Conservation (phyloP, 371 early-diverging fungal species). For the Circinella minor region DNA sequence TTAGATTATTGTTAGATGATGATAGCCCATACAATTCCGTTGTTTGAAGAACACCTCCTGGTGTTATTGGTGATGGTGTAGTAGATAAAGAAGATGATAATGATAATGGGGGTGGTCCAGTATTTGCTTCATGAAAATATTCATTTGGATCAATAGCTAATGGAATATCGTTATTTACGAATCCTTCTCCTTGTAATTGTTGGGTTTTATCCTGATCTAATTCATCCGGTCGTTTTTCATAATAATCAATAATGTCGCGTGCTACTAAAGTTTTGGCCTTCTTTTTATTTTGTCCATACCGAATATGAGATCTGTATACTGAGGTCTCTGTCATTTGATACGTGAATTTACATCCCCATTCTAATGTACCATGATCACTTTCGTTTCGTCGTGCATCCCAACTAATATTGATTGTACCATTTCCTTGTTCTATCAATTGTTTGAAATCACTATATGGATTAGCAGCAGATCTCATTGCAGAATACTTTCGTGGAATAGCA, state of each 20-base stretch:
- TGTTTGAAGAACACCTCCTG: background rate
- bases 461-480: background rate
- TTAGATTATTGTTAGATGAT: no score
- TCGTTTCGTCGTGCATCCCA: background rate
- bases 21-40: no score
- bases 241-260: slow-evolving; percentile 6
- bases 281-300: slow-evolving; percentile 1
- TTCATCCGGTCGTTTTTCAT: slow-evolving; percentile 5
- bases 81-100: no score
- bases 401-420: background rate
- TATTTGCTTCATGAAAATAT: slow-evolving; percentile 2
- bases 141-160: slow-evolving; percentile 6
- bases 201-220: background rate
- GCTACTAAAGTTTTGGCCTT: background rate
- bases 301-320: slow-evolving; percentile 1
- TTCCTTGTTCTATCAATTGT: background rate
- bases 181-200: no score
- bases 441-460: background rate
- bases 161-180: no score
- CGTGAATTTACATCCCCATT: slow-evolving; percentile 7
- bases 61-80: background rate
- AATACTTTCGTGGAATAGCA: background rate
- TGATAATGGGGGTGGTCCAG: background rate
- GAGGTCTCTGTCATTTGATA: background rate
- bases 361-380: background rate